Base-by-base conservation (phyloP, 2,329 filamentous ascomycete species). In the Colletotrichum sp. region DNA sequence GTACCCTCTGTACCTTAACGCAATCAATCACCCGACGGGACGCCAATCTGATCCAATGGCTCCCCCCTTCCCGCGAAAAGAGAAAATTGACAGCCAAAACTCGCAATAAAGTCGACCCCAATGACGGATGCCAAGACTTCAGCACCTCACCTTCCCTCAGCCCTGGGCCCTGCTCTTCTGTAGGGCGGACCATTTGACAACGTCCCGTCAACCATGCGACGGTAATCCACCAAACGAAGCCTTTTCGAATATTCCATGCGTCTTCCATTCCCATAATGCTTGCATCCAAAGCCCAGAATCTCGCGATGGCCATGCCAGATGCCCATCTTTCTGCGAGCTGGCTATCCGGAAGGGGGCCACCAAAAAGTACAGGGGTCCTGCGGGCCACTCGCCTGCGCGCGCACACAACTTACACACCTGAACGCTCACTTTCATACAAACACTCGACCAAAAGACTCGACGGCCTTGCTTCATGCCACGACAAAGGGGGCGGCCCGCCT, bases 41-140 rank as follows among this genome's bases (percentile, higher is more conserved):
- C 18, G 71, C 66, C 66, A 70, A 74, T 74, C 71, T 74, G 66
- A 74, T 36, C 39, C 39, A 43, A 43, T 43, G 27, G 71, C 72
- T 66, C 36, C 61, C 32, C 61, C 39, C 39, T 43, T 66, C 68
- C 56, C 36, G 68, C 70, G 56, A 73, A 73, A 73, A 73, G 64
- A 75, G 73, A 68, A 64, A 75, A 64, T 68, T 68, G 30, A 48
- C 71, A 55, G 56, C 65, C 39, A 39, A 43, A 75, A 67, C 48
- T 67, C 43, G 71, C 62, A 70, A 66, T 22, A 68, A 43, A 72
- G 62, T 56, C 69, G 73, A 72, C 73, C 73, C 73, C 56, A 73
- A 75, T 73, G 70, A 75, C 73, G 73, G 64, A 75, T 68, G 73
- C 73, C 73, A 75, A 75, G 73, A 66, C 73, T 75, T 73, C 73